Percentiles rank a stretch among this genome's conserved stretches.
Evolutionary conservation across 495 filamentous ascomycete species (phyloP).

Genomic region (Podospora anserina): DNA sequence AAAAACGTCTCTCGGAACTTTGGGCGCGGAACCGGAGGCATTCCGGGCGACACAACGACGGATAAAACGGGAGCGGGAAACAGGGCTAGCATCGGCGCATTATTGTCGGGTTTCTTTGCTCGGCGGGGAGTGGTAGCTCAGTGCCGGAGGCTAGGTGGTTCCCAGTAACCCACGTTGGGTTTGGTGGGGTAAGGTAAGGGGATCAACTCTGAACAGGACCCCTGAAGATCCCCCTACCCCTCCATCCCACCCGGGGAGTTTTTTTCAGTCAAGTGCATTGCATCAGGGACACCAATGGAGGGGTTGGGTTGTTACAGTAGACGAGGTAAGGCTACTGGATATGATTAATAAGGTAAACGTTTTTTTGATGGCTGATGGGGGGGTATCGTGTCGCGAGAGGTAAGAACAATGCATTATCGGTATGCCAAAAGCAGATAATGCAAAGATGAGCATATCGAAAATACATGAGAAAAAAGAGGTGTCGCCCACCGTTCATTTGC

Average conservation of each 20-base stretch:
- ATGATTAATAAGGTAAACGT: neutral
- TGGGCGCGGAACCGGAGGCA: neutral
- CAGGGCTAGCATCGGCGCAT: neutral
- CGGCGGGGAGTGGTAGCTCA: neutral
- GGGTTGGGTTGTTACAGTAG: neutral
- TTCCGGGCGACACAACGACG: no score
- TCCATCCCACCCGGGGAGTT: neutral
- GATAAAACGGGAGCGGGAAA: neutral
- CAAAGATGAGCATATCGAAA: neutral
- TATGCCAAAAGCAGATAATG: neutral
- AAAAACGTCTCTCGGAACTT: neutral
- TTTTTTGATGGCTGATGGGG: no score
- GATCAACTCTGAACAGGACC: neutral
- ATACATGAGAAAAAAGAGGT: neutral
- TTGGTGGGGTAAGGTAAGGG: neutral
- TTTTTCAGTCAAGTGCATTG: neutral
- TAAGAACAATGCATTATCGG: neutral
- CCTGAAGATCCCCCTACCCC: neutral
- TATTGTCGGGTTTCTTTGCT: neutral
- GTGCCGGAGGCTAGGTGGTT: no score
- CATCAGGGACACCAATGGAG: neutral
- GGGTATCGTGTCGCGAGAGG: no score
- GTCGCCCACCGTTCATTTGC: neutral
- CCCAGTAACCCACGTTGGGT: neutral
- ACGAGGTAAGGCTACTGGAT: neutral